Percentiles rank a stretch among this genome's conserved stretches.
Conservation (phyloP, 1,139 yeast species). For the Hansenula lynferdii region DNA sequence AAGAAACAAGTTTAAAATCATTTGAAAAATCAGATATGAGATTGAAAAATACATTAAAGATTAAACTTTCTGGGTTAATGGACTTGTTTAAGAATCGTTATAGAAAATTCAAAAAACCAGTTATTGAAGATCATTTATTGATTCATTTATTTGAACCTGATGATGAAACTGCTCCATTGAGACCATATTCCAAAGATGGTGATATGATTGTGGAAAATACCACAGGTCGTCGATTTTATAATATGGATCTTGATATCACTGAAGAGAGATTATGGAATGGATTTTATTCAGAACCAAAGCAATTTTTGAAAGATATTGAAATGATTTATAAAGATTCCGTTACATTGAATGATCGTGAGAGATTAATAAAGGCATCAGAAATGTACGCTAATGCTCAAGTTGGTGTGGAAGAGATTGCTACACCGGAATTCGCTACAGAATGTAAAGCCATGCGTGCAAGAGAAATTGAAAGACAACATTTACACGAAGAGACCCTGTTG, state of each 20-base stretch:
- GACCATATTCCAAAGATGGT: slow-evolving; percentile 55
- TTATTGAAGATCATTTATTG: slow-evolving; percentile 70
- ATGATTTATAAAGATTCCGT: slow-evolving; percentile 78
- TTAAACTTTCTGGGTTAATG: slow-evolving; percentile 83
- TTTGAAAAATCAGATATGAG: slow-evolving; percentile 73
- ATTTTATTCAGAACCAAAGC: slow-evolving; percentile 87
- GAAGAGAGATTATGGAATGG: slow-evolving; percentile 98
- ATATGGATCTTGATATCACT: slow-evolving; percentile 90
- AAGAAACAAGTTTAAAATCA: slow-evolving; percentile 34
- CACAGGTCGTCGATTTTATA: slow-evolving; percentile 69
- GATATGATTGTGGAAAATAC: slow-evolving; percentile 76
- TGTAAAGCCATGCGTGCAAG: slow-evolving; percentile 73
- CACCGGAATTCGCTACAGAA: slow-evolving; percentile 66
- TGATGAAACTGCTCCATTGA: slow-evolving; percentile 25
- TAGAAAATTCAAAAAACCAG: slow-evolving; percentile 86
- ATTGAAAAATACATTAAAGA: slow-evolving; percentile 76
- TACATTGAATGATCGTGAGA: slow-evolving; percentile 75
- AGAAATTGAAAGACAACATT: slow-evolving; percentile 52
- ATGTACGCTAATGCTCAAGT: slow-evolving; percentile 97
- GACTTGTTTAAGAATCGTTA: slow-evolving; percentile 83
- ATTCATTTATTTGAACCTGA: slow-evolving; percentile 73
- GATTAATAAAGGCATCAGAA: slow-evolving; percentile 85
- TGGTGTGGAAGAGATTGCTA: slow-evolving; percentile 84
- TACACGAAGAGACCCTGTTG: slow-evolving; percentile 33
- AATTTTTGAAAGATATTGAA: slow-evolving; percentile 78